These are phyloP conservation scores for Rhizoclosmatium globosum DNA, from an alignment of 192 early-diverging fungal genomes.

Conservation along the genomic window DNA sequence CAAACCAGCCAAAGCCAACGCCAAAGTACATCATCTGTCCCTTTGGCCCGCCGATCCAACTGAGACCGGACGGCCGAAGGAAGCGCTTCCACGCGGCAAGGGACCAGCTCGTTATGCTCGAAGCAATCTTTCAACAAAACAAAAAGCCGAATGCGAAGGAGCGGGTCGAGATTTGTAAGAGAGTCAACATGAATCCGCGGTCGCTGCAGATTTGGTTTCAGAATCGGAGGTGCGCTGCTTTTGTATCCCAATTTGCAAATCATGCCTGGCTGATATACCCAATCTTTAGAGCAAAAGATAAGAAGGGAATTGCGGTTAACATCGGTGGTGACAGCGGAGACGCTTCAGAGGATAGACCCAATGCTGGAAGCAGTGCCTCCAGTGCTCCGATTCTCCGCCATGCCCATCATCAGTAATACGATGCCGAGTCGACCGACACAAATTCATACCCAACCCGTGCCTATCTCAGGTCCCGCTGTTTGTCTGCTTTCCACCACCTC, in stretches of 20 bases:
- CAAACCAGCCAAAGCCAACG: not conserved
- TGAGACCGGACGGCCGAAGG: constrained; percentile 31
- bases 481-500: constrained; percentile 11
- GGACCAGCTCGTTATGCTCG: constrained; percentile 76
- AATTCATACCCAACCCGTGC: not conserved
- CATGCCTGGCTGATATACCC: constrained; percentile 65
- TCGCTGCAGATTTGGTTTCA: constrained; percentile 72
- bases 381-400: not conserved
- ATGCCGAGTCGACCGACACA: not conserved
- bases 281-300: constrained; percentile 87
- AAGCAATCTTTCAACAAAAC: constrained; percentile 77
- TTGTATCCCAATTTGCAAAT: not conserved
- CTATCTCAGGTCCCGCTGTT: not conserved
- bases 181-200: constrained; percentile 88
- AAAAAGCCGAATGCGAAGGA: constrained; percentile 86
- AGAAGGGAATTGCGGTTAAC: constrained; percentile 38
- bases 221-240: constrained; percentile 1
- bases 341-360: not conserved
- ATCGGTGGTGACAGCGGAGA: not conserved
- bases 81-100: constrained; percentile 25
- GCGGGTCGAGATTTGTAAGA: constrained; percentile 76
- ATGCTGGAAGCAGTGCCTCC: not conserved
- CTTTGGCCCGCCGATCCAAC: constrained; percentile 34
- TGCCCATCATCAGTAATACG: not conserved
- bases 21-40: constrained; percentile 37